Percentiles rank a stretch among this genome's conserved stretches.
Conservation (phyloP, 2,329 filamentous ascomycete genomes). For the Falciphora oryzae region DNA sequence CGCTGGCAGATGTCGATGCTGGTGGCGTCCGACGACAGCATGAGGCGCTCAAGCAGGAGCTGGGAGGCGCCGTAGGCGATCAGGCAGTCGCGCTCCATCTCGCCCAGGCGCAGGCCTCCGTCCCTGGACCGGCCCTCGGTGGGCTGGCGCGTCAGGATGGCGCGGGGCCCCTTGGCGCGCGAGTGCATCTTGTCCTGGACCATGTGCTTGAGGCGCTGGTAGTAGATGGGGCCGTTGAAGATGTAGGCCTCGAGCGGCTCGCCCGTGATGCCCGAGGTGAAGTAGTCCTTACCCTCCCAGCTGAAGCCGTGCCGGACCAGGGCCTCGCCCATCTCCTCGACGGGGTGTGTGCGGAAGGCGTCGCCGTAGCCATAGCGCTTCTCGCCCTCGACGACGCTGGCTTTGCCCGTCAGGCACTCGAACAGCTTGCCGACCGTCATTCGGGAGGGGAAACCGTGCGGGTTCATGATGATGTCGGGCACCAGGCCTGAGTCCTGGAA, state of each 20-base stretch:
- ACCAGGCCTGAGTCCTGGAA: slow-evolving; percentile 86
- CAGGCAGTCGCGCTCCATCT: slow-evolving; percentile 98
- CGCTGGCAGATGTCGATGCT: slow-evolving; percentile 89
- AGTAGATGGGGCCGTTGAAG: slow-evolving; percentile 98
- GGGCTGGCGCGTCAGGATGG: slow-evolving; percentile 89
- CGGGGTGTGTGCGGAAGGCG: slow-evolving; percentile 74
- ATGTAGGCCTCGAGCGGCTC: slow-evolving; percentile 93
- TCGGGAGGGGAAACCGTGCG: slow-evolving; percentile 97
- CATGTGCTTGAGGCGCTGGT: slow-evolving; percentile 99
- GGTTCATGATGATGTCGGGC: slow-evolving; percentile 99
- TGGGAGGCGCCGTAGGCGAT: slow-evolving; percentile 96
- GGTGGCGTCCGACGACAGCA: slow-evolving; percentile 89
- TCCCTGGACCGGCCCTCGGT: slow-evolving; percentile 92
- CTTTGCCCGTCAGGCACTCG: slow-evolving; percentile 91
- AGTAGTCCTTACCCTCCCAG: slow-evolving; percentile 95
- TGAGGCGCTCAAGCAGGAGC: slow-evolving; percentile 83
- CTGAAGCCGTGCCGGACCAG: slow-evolving; percentile 86
- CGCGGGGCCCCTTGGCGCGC: slow-evolving; percentile 80
- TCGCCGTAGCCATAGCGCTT: slow-evolving; percentile 81
- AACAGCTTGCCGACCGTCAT: slow-evolving; percentile 99
- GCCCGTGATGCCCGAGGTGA: slow-evolving; percentile 91
- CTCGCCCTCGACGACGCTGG: slow-evolving; percentile 76
- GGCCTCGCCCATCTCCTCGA: slow-evolving; percentile 83
- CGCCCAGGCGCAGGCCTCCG: slow-evolving; percentile 86
- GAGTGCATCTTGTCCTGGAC: slow-evolving; percentile 99